Percentiles rank a stretch among this genome's conserved stretches.
These are phyloP conservation scores for Plectranthus barbatus DNA, from an alignment of 257 asterid species.

Conservation along the genomic window DNA sequence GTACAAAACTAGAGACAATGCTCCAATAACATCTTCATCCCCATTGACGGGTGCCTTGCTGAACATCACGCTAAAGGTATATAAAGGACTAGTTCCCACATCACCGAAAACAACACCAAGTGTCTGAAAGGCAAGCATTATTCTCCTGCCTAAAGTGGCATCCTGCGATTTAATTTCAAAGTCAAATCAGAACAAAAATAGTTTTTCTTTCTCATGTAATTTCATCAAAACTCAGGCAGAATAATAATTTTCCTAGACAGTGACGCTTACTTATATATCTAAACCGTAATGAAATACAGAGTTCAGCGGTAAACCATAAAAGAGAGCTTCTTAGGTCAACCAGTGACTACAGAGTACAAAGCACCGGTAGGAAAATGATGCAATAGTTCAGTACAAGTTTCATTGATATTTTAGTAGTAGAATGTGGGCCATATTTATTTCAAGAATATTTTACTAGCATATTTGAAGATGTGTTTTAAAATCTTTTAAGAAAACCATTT, in stretches of 20 bases:
- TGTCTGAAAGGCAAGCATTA: slow-evolving; percentile 73
- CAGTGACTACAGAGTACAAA: not conserved
- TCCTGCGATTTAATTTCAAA: slow-evolving; percentile 49
- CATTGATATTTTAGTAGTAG: too few relatives aligned
- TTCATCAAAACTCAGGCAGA: not conserved
- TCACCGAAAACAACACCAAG: slow-evolving; percentile 94
- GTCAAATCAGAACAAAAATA: slow-evolving; percentile 22
- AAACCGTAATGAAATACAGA: slow-evolving; percentile 1
- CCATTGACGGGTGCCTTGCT: slow-evolving; percentile 92
- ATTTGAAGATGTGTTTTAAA: too few relatives aligned
- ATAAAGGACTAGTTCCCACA: slow-evolving; percentile 97
- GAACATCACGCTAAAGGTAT: slow-evolving; percentile 98
- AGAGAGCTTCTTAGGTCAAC: not conserved
- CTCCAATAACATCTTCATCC: slow-evolving; percentile 90
- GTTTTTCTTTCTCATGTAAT: not conserved
- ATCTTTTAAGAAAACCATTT: too few relatives aligned
- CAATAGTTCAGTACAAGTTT: too few relatives aligned
- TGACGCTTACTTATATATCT: not conserved
- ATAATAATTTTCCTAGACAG: not conserved
- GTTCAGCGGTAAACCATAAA: not conserved
- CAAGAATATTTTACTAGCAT: too few relatives aligned
- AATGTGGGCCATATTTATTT: too few relatives aligned
- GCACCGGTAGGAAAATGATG: not conserved
- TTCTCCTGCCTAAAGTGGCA: slow-evolving; percentile 62
- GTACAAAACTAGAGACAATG: slow-evolving; percentile 82